These are phyloP conservation scores for Escovopsis weberi DNA, from an alignment of 2,329 filamentous ascomycete genomes.

Conservation along the genomic window DNA sequence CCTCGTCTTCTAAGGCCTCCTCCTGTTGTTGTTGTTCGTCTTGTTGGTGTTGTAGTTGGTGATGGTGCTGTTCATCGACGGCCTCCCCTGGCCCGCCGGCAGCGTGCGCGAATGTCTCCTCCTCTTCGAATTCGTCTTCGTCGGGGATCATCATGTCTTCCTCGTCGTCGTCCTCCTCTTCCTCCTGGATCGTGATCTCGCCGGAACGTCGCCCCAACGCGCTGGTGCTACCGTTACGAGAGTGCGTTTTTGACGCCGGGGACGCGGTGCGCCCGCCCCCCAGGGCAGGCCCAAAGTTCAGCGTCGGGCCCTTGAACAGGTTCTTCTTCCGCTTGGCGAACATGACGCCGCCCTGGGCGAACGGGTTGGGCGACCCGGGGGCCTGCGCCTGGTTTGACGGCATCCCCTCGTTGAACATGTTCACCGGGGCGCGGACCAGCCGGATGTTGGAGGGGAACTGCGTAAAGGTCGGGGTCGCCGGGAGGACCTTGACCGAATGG, in stretches of 20 bases:
- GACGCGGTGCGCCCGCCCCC: slow-evolving; percentile 23
- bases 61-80: slow-evolving; percentile 31
- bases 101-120: slow-evolving; percentile 43
- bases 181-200: slow-evolving; percentile 59
- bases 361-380: slow-evolving; percentile 42
- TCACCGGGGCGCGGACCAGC: slow-evolving; percentile 49
- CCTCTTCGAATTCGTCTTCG: slow-evolving; percentile 40
- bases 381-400: slow-evolving; percentile 28
- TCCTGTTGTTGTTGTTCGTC: no score
- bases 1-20: slow-evolving; percentile 31
- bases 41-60: no score
- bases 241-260: slow-evolving; percentile 30
- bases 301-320: slow-evolving; percentile 66
- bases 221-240: slow-evolving; percentile 47
- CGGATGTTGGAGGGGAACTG: slow-evolving; percentile 78
- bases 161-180: slow-evolving; percentile 38
- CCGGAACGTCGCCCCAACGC: slow-evolving; percentile 52
- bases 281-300: slow-evolving; percentile 36
- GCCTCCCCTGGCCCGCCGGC: slow-evolving; percentile 27
- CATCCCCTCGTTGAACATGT: slow-evolving; percentile 44
- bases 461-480: slow-evolving; percentile 63
- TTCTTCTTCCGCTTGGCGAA: slow-evolving; percentile 74
- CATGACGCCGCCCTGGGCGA: slow-evolving; percentile 45
- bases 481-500: slow-evolving; percentile 86
- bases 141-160: slow-evolving; percentile 28